Evolutionary conservation across 306 rosid genomes (phyloP), one percentile per base, ranked within the genome.

Genomic region (Psophocarpus tetragonolobus): DNA sequence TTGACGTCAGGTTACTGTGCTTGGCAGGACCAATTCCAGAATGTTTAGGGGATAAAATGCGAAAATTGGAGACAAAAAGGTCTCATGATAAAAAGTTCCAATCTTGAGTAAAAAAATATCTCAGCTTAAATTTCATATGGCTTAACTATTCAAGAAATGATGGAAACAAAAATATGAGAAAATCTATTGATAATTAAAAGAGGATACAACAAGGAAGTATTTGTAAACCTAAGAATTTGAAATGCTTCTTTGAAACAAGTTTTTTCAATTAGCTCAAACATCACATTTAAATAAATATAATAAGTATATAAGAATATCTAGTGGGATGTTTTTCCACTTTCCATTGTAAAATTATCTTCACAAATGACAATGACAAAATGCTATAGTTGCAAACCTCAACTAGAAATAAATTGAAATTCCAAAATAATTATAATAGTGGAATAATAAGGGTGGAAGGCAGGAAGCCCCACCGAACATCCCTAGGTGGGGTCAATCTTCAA

Each of bases 1-100:
- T 13, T 38, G 78, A 56, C 58, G 79, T 30, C 63, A 84, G 64
- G 1, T 64, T 60, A 14, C 48, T 39, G 58, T 36, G 69, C 30
- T 74, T 74, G 24, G 73, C 33, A 57, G 74, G 29, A 71, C 13
- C 62, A 14, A 73, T 50, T 51, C 45, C 24, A 72, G 80, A 60
- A 57, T 47, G 66, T 76, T 80, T 74, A 8, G 6, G 15, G 58
- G 67, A 51, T 71, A 33, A 63, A 57, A 78, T 27, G 62, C 5
- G n/a, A 4, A 58, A 33, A 54, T 64, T 63, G 35, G 38, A 70
- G 50, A 32, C 2, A 14, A 21, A 69, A 68, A 61, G 35, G 13
- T 77, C 56, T 66, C 18, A 33, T 8, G 0, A 36, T 4, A 75
- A 58, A 36, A 4, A 9, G 12, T 6, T 51, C 50, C n/a, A 69